Evolutionary conservation across 148 eudicot genomes (phyloP).

Genomic region (Persicaria tinctoria): DNA sequence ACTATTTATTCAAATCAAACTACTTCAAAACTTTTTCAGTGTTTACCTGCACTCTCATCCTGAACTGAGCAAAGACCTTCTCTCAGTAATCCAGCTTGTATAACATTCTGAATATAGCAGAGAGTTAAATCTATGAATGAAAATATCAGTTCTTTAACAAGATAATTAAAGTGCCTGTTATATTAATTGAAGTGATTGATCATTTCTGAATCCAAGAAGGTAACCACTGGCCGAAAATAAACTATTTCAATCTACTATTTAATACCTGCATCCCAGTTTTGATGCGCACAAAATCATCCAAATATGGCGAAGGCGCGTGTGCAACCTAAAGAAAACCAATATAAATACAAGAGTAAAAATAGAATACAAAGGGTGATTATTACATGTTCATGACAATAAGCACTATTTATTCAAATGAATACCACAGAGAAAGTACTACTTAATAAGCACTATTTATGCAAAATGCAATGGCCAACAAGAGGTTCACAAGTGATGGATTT

Average conservation of each 20-base stretch:
- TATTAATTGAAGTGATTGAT: not conserved
- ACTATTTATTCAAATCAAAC: too few species aligned
- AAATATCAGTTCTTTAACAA: not conserved
- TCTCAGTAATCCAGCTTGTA: constrained; percentile 78
- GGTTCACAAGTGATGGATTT: not conserved
- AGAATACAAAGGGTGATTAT: too few species aligned
- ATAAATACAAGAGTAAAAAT: not conserved
- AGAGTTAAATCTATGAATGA: not conserved
- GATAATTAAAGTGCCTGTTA: not conserved
- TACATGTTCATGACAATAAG: not conserved
- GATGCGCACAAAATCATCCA: constrained; percentile 81
- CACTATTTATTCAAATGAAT: not conserved
- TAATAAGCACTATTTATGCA: not conserved
- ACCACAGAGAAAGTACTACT: too few species aligned
- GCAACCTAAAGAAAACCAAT: constrained; percentile 48
- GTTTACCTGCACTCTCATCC: constrained; percentile 92
- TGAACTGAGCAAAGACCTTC: constrained; percentile 93
- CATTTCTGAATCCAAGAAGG: too few species aligned
- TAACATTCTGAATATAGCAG: constrained; percentile 42
- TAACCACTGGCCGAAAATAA: not conserved
- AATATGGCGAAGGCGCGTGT: constrained; percentile 55
- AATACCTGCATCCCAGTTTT: constrained; percentile 88
- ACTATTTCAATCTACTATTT: not conserved
- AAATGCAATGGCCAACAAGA: not conserved
- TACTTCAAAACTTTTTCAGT: not conserved